Conservation (phyloP, 2,329 filamentous ascomycete species). For the Cryphonectria radicalis region DNA sequence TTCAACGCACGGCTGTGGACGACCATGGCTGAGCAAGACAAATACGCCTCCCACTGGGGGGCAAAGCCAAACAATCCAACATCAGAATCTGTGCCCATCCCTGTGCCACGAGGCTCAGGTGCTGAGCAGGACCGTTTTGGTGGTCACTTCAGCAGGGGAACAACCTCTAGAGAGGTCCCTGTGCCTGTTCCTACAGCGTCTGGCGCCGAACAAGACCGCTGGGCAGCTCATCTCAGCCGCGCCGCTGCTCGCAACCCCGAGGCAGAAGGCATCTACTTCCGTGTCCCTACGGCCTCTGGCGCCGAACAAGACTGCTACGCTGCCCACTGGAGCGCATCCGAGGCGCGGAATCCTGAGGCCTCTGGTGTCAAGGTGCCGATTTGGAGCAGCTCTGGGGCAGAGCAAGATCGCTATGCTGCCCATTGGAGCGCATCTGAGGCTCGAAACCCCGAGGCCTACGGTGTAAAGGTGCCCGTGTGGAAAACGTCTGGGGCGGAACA, state of each 20-base stretch:
- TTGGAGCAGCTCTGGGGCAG: constrained; percentile 29
- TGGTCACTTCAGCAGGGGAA: constrained; percentile 24
- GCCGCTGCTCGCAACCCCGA: constrained; percentile 22
- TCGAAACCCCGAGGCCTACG: constrained; percentile 30
- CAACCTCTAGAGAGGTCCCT: constrained; percentile 17
- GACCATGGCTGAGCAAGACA: constrained; percentile 35
- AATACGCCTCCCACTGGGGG: constrained; percentile 28
- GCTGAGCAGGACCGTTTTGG: constrained; percentile 30
- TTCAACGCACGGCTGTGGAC: background rate
- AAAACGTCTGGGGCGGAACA: constrained; percentile 31
- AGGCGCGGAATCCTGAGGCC: constrained; percentile 29
- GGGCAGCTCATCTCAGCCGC: constrained; percentile 32
- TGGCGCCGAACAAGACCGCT: constrained; percentile 33
- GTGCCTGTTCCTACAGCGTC: constrained; percentile 20
- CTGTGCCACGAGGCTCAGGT: constrained; percentile 25
- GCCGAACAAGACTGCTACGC: constrained; percentile 29
- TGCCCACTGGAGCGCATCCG: constrained; percentile 23
- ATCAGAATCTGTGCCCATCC: constrained; percentile 12
- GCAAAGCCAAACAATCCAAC: constrained; percentile 23
- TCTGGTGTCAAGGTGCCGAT: constrained; percentile 30
- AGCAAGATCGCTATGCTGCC: constrained; percentile 27
- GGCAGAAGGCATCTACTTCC: constrained; percentile 19
- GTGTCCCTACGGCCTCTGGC: constrained; percentile 20
- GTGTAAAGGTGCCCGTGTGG: constrained; percentile 30
- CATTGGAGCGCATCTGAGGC: constrained; percentile 24